phyloP scores from a whole-genome alignment of 2,329 filamentous ascomycete species.

The Erysiphe pulchra region DNA sequence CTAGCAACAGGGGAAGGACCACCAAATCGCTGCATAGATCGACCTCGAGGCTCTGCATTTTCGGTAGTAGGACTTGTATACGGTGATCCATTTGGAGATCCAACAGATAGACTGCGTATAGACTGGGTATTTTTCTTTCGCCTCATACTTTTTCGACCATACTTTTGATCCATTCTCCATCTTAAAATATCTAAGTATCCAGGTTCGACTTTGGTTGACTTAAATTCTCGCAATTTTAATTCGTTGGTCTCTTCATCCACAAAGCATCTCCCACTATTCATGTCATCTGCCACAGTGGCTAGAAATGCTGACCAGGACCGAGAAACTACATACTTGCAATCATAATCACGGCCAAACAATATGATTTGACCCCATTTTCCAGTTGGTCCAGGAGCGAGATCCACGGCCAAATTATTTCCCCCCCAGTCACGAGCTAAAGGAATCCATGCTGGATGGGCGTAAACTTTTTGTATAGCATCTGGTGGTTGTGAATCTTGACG shows the following conservation, averaged over 20 bases:
- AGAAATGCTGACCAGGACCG: slow-evolving; percentile 78
- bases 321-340: slow-evolving; percentile 91
- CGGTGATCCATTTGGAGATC: slow-evolving; percentile 19
- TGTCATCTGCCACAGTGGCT: slow-evolving; percentile 67
- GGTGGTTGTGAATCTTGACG: slow-evolving; percentile 75
- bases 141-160: slow-evolving; percentile 31
- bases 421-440: slow-evolving; percentile 93
- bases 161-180: slow-evolving; percentile 90
- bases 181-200: slow-evolving; percentile 83
- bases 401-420: slow-evolving; percentile 87
- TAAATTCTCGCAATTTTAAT: slow-evolving; percentile 81
- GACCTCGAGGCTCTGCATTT: slow-evolving; percentile 35
- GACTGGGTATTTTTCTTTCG: slow-evolving; percentile 27
- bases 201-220: slow-evolving; percentile 67
- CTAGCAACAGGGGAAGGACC: slow-evolving; percentile 36
- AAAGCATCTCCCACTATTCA: slow-evolving; percentile 69
- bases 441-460: slow-evolving; percentile 87
- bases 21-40: slow-evolving; percentile 44
- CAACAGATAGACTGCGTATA: slow-evolving; percentile 12
- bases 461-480: slow-evolving; percentile 70
- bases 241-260: slow-evolving; percentile 84
- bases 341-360: slow-evolving; percentile 88
- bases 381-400: slow-evolving; percentile 68
- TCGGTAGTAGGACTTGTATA: slow-evolving; percentile 42
- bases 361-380: slow-evolving; percentile 95